These are phyloP conservation scores for Teunomyces pallodes DNA, from an alignment of 805 yeast species.

Conservation along the genomic window DNA sequence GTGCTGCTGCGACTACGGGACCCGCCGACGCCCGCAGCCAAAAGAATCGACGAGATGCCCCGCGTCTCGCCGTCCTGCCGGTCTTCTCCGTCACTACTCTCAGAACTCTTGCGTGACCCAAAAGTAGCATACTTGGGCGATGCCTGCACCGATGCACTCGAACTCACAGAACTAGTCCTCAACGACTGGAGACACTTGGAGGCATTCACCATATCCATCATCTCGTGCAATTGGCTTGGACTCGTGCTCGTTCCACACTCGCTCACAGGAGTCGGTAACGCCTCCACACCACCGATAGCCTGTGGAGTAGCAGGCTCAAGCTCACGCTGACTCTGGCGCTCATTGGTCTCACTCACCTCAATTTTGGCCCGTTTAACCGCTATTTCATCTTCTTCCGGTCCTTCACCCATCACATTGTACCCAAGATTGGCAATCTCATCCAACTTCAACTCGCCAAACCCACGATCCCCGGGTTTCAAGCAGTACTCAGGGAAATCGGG, in stretches of 20 bases:
- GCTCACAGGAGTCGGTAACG: not conserved
- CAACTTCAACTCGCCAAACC: slow-evolving; percentile 61
- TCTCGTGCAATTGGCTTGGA: slow-evolving; percentile 10
- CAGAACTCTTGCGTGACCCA: not conserved
- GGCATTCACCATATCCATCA: slow-evolving; percentile 34
- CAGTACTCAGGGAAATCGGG: slow-evolving; percentile 60
- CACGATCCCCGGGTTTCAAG: slow-evolving; percentile 55
- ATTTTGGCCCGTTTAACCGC: too few species aligned
- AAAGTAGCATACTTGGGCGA: not conserved
- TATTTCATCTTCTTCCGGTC: too few species aligned
- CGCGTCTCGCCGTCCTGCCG: not conserved
- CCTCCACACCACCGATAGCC: not conserved
- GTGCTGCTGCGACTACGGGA: not conserved
- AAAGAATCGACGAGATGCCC: slow-evolving; percentile 31
- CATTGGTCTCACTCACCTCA: not conserved
- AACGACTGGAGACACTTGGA: slow-evolving; percentile 34
- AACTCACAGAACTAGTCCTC: not conserved
- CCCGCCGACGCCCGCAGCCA: slow-evolving; percentile 24
- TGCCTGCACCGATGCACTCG: not conserved
- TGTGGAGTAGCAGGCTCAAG: not conserved
- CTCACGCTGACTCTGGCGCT: not conserved
- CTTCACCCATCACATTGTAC: not conserved
- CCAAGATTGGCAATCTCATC: slow-evolving; percentile 23
- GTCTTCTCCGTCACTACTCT: not conserved
- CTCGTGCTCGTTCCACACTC: not conserved